Evolutionary conservation across 805 yeast genomes (phyloP), one percentile per base, ranked within the genome.

Genomic region (Maudiozyma serrabonitensis): DNA sequence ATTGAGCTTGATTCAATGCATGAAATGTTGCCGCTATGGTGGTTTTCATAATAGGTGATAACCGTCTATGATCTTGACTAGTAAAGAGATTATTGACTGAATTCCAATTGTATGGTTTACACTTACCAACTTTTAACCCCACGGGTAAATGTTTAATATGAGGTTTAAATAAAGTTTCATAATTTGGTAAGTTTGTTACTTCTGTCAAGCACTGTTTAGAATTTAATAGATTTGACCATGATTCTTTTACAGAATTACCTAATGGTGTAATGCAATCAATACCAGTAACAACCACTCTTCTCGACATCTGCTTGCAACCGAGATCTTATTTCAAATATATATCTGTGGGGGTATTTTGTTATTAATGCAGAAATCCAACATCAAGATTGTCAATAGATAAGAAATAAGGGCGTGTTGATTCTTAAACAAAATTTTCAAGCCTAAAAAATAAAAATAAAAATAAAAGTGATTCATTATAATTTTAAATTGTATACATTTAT

Each of bases 271-370:
- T 78, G 26, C 86, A 68, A 0, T 98, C 98, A 7, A 93, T 62
- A 0, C 99, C 99, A 0, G 99, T 93, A 1, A 91, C 83, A 0
- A 91, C 97, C 0, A 91, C 95, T 66, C 96, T 69, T 51, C 71
- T 65, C 16, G 56, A 49, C 50, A 49, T 50, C 13, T 12, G 7
- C 7, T 37, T 18, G 12, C 32, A 28, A 11, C 8, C 6, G 9
- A 28, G 32, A 2, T 11, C 6, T 28, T 4, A 8, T 11, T 2
- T 28, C 12, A 28, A 9, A 28, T 26, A 28, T 28, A 9, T 28
- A 28, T 28, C 6, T 28, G 9, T 28, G 2, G 28, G 8, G 5
- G 5, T 26, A 5, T 26, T 28, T 28, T 11, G 9, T 28, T 28
- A 2, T 28, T 28, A 8, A 11, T 28, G 32, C 7, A 11, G 12